These are phyloP conservation scores for Ceratocystis diversiconidia DNA, from an alignment of 2,329 filamentous ascomycete genomes.

Conservation along the genomic window DNA sequence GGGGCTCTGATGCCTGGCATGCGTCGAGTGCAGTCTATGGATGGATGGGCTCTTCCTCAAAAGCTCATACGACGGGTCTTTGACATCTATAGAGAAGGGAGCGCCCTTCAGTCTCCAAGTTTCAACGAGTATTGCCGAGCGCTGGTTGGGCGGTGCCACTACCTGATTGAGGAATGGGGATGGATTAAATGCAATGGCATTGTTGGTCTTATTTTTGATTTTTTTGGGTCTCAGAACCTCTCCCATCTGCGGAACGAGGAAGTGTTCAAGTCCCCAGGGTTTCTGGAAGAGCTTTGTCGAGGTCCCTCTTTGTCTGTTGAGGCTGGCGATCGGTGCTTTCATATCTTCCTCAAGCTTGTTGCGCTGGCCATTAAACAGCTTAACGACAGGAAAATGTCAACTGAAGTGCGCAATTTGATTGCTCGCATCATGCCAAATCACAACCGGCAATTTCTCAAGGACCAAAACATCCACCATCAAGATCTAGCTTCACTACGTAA, in stretches of 20 bases:
- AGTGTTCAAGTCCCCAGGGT: slow-evolving; percentile 44
- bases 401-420: slow-evolving; percentile 47
- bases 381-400: slow-evolving; percentile 30
- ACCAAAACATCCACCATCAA: slow-evolving; percentile 43
- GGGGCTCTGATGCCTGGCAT: slow-evolving; percentile 33
- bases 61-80: slow-evolving; percentile 43
- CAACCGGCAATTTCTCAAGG: slow-evolving; percentile 48
- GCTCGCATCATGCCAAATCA: slow-evolving; percentile 51
- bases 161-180: slow-evolving; percentile 50
- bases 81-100: slow-evolving; percentile 41
- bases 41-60: slow-evolving; percentile 49
- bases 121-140: slow-evolving; percentile 53
- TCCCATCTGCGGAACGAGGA: slow-evolving; percentile 52
- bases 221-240: slow-evolving; percentile 49
- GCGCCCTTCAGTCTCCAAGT: slow-evolving; percentile 38
- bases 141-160: slow-evolving; percentile 45
- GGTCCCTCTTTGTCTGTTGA: slow-evolving; percentile 36
- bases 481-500: slow-evolving; percentile 52
- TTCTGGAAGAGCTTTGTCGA: slow-evolving; percentile 40
- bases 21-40: slow-evolving; percentile 25
- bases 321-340: slow-evolving; percentile 47
- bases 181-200: slow-evolving; percentile 46
- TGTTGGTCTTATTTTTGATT: slow-evolving; percentile 50
- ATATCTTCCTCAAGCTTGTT: slow-evolving; percentile 52
- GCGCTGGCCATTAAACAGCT: slow-evolving; percentile 42